Base-by-base conservation (phyloP, 139 green algal genomes). In the Chlamydomonas schloesseri region DNA sequence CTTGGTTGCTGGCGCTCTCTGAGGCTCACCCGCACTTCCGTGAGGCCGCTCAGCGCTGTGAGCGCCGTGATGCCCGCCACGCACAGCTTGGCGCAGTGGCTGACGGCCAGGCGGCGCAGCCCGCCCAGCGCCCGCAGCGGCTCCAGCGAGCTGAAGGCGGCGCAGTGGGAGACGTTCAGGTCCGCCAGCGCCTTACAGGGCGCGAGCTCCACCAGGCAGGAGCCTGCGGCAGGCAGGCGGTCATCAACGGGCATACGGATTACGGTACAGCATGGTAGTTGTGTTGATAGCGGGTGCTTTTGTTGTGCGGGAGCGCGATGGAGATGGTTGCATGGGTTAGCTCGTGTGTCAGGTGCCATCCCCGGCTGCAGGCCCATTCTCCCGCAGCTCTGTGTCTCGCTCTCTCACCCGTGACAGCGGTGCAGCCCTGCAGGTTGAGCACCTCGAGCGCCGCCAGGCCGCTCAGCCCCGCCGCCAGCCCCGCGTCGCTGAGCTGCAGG, bases 391-490 rank as follows among this genome's bases (percentile, higher is more conserved):
- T n/a, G n/a, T n/a, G n/a, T n/a, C n/a, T n/a, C n/a, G n/a, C n/a
- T n/a, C n/a, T n/a, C 42, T 6, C 68, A 86, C 80, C 67, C 1
- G 67, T 86, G 47, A 86, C 57, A 31, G 67, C 46, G 24, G 80
- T 90, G 84, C 89, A 92, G 81, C 88, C 81, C 46, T 92, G 89
- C 65, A 92, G 80, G 80, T 88, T 92, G 47, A 92, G 89, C 34
- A 71, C 69, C 17, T 81, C 75, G n/a, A 92, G 80, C 26, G 33
- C 64, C n/a, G 24, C 47, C 31, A 92, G 73, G 18, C 71, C 60
- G 37, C 42, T 60, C 60, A 92, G 87, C n/a, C 78, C 64, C 53
- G 72, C 42, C 20, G 42, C 46, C 57, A 92, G 60, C 0, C 89
- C 89, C 46, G 55, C n/a, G 81, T 92, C 88, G 53, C 64, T 90